These are phyloP conservation scores for Pestalotiopsis fici DNA, from an alignment of 2,329 filamentous ascomycete species.

Conservation along the genomic window DNA sequence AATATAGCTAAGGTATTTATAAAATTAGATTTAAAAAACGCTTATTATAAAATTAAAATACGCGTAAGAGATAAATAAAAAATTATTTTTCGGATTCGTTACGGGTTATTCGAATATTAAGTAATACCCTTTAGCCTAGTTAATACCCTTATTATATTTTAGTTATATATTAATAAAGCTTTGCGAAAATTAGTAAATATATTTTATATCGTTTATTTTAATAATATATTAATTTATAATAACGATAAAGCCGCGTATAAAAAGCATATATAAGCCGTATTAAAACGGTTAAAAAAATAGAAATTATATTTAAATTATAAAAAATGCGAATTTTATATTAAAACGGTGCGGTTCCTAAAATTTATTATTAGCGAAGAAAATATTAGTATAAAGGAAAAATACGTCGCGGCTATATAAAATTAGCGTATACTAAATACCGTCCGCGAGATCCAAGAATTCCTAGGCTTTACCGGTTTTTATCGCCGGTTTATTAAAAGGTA, in stretches of 20 bases:
- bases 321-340: background rate
- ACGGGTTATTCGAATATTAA: background rate
- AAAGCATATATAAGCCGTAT: background rate
- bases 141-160: background rate
- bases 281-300: background rate
- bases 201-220: background rate
- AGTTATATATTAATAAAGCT: background rate
- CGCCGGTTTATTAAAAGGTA: background rate
- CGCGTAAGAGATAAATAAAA: background rate
- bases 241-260: background rate
- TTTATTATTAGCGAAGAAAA: background rate
- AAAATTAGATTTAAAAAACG: background rate
- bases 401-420: background rate
- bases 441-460: background rate
- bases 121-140: background rate
- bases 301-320: background rate
- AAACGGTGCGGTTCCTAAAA: background rate
- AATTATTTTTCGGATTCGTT: background rate
- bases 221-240: background rate
- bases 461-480: background rate
- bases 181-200: background rate
- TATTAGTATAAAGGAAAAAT: background rate
- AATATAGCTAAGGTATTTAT: background rate
- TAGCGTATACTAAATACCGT: background rate
- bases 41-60: background rate